Conservation (phyloP, 352 stramenopile genomes). For the Phytophthora hibernalis region DNA sequence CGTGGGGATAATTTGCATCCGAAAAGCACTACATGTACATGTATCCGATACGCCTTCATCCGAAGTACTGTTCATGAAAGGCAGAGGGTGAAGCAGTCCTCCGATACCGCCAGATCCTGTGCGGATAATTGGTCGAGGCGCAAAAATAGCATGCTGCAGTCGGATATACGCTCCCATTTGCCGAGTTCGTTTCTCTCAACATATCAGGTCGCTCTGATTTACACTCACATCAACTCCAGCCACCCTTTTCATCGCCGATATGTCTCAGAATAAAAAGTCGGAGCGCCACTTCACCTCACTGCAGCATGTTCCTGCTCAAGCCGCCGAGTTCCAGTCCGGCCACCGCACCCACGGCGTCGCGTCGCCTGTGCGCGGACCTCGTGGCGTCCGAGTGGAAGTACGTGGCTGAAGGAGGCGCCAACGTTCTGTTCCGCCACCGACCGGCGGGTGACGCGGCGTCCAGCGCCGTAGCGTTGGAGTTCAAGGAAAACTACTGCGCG, state of each 20-base stretch:
- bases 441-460: slow-evolving; percentile 24
- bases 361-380: slow-evolving; percentile 32
- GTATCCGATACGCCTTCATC: no score
- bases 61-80: no score
- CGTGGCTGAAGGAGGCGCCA: slow-evolving; percentile 85
- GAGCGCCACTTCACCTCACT: no score
- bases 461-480: slow-evolving; percentile 36
- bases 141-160: slow-evolving; percentile 13
- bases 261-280: slow-evolving; percentile 27
- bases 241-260: not conserved
- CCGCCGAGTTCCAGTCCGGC: slow-evolving; percentile 33
- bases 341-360: slow-evolving; percentile 5
- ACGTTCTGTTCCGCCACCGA: slow-evolving; percentile 85
- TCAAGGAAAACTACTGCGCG: slow-evolving; percentile 83
- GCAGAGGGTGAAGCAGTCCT: no score
- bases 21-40: no score
- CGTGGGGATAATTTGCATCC: not conserved
- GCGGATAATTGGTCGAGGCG: no score
- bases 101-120: no score
- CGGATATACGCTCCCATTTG: slow-evolving; percentile 1
- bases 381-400: slow-evolving; percentile 84
- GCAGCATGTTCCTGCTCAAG: slow-evolving; percentile 60
- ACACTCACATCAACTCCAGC: slow-evolving; percentile 1
- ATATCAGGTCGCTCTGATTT: slow-evolving; percentile 11
- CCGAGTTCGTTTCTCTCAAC: not conserved